Conservation (phyloP, 1,139 yeast genomes). For the Pichia sp. region DNA sequence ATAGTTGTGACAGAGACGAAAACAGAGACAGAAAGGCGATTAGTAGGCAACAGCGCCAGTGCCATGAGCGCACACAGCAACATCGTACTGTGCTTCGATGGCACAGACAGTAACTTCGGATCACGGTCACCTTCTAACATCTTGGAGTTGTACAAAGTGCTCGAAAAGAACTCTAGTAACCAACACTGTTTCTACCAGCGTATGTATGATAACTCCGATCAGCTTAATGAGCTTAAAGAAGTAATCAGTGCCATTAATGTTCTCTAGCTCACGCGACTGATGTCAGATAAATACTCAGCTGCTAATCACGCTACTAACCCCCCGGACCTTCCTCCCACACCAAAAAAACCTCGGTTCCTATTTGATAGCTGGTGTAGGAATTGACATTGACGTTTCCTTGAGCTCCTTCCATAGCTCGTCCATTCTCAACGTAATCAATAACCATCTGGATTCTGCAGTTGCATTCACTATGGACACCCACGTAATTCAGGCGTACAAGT, state of each 20-base stretch:
- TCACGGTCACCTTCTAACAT: conserved; percentile 50
- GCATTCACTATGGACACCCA: conserved; percentile 50
- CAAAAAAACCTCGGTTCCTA: too few species aligned
- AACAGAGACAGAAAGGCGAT: too few species aligned
- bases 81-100: conserved; percentile 53
- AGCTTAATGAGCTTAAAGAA: conserved; percentile 37
- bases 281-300: too few species aligned
- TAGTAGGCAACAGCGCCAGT: too few species aligned
- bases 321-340: neutral
- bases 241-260: too few species aligned
- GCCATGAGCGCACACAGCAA: too few species aligned
- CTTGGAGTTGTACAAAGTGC: conserved; percentile 43
- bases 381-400: conserved; percentile 36
- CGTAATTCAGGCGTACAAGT: conserved; percentile 49
- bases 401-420: conserved; percentile 12
- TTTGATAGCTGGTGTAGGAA: conserved; percentile 48
- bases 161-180: conserved; percentile 36
- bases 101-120: conserved; percentile 55
- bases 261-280: too few species aligned
- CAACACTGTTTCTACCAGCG: conserved; percentile 57
- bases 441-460: conserved; percentile 39
- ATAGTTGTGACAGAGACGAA: too few species aligned
- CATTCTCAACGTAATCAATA: neutral
- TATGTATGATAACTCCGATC: conserved; percentile 12
- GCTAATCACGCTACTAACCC: neutral